Percentiles rank a stretch among this genome's conserved stretches.
These are phyloP conservation scores for Rhizomucor miehei DNA, from an alignment of 371 early-diverging fungal species.

Conservation along the genomic window DNA sequence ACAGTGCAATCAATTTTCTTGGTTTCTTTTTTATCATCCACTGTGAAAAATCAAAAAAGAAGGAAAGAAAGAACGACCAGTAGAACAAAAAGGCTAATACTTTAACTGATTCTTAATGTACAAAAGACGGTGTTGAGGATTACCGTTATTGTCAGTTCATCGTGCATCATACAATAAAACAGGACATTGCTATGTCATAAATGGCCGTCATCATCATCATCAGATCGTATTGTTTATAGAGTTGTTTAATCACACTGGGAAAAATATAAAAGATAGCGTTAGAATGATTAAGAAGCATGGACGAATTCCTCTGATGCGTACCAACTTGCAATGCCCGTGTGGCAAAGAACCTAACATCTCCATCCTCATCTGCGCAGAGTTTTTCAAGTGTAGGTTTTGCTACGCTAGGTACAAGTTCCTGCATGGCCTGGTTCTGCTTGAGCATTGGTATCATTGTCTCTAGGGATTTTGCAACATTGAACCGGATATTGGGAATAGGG, in stretches of 20 bases:
- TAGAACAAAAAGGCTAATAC: too few species aligned
- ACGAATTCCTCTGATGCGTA: not conserved
- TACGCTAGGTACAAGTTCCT: constrained; percentile 55
- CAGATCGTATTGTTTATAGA: too few species aligned
- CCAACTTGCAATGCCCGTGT: constrained; percentile 65
- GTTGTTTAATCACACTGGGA: not conserved
- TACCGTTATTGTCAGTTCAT: too few species aligned
- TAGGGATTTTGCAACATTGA: constrained; percentile 96
- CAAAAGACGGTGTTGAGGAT: too few species aligned
- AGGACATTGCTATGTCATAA: too few species aligned
- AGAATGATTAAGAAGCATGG: not conserved
- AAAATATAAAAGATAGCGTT: not conserved
- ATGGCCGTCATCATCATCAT: too few species aligned
- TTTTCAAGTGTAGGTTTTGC: constrained; percentile 83
- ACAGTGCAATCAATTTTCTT: too few species aligned
- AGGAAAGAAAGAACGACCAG: not conserved
- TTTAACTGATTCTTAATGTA: too few species aligned
- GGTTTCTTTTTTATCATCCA: constrained; percentile 2
- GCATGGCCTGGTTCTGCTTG: constrained; percentile 63
- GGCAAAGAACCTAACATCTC: constrained; percentile 93
- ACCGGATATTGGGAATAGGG: constrained; percentile 98
- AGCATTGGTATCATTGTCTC: constrained; percentile 84
- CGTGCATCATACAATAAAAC: too few species aligned
- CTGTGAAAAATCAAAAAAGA: not conserved
- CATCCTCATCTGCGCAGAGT: constrained; percentile 85